A percentile compares a stretch with the other conserved stretches of the same genome.
These are phyloP conservation scores for Neurospora sp. DNA, from an alignment of 495 filamentous ascomycete genomes.

Conservation along the genomic window DNA sequence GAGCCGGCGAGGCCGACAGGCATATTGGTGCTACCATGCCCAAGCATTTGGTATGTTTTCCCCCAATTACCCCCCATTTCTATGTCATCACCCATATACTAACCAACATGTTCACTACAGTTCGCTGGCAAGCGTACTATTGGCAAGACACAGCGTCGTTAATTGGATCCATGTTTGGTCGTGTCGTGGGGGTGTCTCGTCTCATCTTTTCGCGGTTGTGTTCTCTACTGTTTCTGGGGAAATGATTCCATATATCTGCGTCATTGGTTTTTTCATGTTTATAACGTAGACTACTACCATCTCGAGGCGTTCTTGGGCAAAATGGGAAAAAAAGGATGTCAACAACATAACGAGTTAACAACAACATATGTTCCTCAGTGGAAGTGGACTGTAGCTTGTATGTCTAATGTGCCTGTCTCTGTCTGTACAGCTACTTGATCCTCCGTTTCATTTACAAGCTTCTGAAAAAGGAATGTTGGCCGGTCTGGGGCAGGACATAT, in stretches of 20 bases:
- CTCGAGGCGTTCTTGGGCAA: constrained; percentile 2
- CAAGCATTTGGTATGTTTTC: constrained; percentile 74
- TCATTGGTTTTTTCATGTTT: background rate
- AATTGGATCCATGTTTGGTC: background rate
- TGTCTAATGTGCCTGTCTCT: no score
- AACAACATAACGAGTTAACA: background rate
- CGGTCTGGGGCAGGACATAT: no score
- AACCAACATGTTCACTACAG: constrained; percentile 22
- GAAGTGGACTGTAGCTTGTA: no score
- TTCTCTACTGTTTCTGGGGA: background rate
- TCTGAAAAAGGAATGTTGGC: no score
- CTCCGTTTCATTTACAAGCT: no score
- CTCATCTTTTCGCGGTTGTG: constrained; percentile 1
- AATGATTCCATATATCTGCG: background rate
- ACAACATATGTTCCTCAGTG: no score
- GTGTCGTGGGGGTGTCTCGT: background rate
- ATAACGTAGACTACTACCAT: constrained; percentile 2
- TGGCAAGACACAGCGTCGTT: constrained; percentile 43
- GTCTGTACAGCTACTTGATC: no score
- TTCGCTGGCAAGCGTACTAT: constrained; percentile 49
- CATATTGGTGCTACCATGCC: constrained; percentile 71
- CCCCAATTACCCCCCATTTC: background rate
- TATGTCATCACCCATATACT: constrained; percentile 10
- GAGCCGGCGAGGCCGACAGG: constrained; percentile 91
- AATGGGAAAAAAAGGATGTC: background rate